Percentiles rank a stretch among this genome's conserved stretches.
phyloP scores from a whole-genome alignment of 306 rosid genomes.

The Lathyrus sativus region DNA sequence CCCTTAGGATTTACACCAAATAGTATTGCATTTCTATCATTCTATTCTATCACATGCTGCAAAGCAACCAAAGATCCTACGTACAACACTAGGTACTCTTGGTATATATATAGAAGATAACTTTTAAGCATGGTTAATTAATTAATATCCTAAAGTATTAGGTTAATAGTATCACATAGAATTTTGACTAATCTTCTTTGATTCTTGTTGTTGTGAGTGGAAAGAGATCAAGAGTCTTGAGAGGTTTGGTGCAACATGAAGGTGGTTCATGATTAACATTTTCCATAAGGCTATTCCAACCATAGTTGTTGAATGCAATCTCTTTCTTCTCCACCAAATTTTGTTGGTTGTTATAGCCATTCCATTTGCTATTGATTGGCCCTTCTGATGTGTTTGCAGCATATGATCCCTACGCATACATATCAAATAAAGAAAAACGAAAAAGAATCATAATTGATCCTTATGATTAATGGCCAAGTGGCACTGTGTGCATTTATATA shows the following conservation, averaged over 20 bases:
- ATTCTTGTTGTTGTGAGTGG: constrained; percentile 62
- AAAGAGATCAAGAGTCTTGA: constrained; percentile 83
- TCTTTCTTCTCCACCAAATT: constrained; percentile 44
- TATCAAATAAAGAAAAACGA: constrained; percentile 1
- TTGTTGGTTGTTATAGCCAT: constrained; percentile 36
- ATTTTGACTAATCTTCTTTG: constrained; percentile 50
- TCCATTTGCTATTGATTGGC: constrained; percentile 40
- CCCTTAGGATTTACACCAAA: constrained; percentile 34
- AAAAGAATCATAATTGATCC: not conserved
- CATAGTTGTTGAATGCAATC: constrained; percentile 47
- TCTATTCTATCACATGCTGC: constrained; percentile 29
- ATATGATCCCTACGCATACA: constrained; percentile 44
- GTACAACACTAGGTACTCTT: constrained; percentile 37
- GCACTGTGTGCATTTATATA: not conserved
- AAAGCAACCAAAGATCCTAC: constrained; percentile 38
- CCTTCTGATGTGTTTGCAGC: constrained; percentile 46
- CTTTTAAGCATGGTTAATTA: constrained; percentile 26
- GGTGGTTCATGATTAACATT: constrained; percentile 42
- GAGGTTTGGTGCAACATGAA: constrained; percentile 50
- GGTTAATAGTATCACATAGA: constrained; percentile 24
- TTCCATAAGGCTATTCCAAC: constrained; percentile 41
- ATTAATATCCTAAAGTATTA: not conserved
- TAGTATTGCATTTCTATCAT: constrained; percentile 26
- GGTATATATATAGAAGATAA: constrained; percentile 7
- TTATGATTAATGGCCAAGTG: not conserved